Evolutionary conservation across 1,284 basidiomycete genomes (phyloP), one percentile per base, ranked within the genome.

Genomic region (Ganoderma boninense): DNA sequence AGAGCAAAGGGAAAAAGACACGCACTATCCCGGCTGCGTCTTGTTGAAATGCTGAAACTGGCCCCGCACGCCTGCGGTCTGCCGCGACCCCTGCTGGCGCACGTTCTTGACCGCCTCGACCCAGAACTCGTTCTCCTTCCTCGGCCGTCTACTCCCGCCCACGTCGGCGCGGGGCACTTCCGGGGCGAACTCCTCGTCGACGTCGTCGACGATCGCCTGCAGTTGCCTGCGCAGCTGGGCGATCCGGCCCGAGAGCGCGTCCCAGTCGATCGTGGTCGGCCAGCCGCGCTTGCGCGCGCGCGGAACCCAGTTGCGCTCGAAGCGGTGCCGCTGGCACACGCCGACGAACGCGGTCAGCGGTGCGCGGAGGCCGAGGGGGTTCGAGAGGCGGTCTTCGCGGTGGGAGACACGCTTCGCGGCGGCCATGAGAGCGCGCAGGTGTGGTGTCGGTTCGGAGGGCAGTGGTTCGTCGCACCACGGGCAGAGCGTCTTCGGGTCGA

Each of bases 1-100:
- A 46, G 4, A 20, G 32, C 70, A 62, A 60, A 23, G 65, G 11
- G 49, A 52, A 80, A 23, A 64, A 44, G n/a, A 59, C 18, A 83
- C 93, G 83, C 77, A 95, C 94, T 95, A 95, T 83, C 94, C 93
- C 49, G 93, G 92, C 74, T 94, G 92, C 1, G 88, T 87, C 81
- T 89, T 92, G 75, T 93, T 87, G 75, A 95, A 95, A 74, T 83
- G 92, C 35, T 87, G 84, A 75, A 93, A 93, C 75, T 95, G 93
- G 1, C 87, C 92, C 60, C 85, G 87, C 62, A 93, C 86, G 42
- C 92, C 90, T 2, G 87, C 84, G 14, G 88, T 87, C n/a, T 87
- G 87, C 59, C 89, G 86, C 35, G 87, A 85, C 0, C 93, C 93
- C 66, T 89, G 88, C 73, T 82, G 82, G 77, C 86, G 87, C 44